phyloP scores from a whole-genome alignment of 164 flowering plant genomes.

The Vitis cinerea region DNA sequence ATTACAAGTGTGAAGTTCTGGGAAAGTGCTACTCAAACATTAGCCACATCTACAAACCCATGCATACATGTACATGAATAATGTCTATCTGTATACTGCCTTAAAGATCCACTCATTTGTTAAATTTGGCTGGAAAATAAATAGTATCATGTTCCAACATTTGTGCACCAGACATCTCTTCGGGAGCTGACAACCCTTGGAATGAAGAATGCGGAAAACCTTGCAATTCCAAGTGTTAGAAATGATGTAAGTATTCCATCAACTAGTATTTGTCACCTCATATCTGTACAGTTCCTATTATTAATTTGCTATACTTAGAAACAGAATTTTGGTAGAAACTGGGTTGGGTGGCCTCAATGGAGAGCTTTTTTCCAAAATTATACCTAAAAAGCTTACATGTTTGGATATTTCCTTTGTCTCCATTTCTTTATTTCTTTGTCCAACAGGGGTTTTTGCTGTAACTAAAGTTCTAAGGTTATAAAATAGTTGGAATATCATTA shows the following conservation, averaged over 20 bases:
- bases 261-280: too few relatives aligned
- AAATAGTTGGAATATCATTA: too few relatives aligned
- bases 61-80: conserved; percentile 18
- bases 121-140: neutral
- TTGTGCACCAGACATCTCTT: conserved; percentile 66
- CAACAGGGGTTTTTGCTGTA: neutral
- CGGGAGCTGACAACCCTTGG: conserved; percentile 90
- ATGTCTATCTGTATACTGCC: conserved; percentile 8
- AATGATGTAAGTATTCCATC: conserved; percentile 74
- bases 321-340: too few relatives aligned
- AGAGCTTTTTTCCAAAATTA: too few relatives aligned
- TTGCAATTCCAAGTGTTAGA: conserved; percentile 95
- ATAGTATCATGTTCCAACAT: conserved; percentile 1
- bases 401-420: neutral
- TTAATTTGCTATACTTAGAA: too few relatives aligned
- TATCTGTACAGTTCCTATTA: neutral
- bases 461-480: neutral
- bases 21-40: conserved; percentile 31
- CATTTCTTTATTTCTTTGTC: neutral
- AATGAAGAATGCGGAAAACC: conserved; percentile 86
- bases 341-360: too few relatives aligned
- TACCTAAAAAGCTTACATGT: neutral
- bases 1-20: conserved; percentile 31
- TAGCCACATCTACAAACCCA: conserved; percentile 18
- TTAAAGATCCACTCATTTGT: neutral